These are phyloP conservation scores for Halophytophthora batemanensis DNA, from an alignment of 352 stramenopile genomes.

Conservation along the genomic window DNA sequence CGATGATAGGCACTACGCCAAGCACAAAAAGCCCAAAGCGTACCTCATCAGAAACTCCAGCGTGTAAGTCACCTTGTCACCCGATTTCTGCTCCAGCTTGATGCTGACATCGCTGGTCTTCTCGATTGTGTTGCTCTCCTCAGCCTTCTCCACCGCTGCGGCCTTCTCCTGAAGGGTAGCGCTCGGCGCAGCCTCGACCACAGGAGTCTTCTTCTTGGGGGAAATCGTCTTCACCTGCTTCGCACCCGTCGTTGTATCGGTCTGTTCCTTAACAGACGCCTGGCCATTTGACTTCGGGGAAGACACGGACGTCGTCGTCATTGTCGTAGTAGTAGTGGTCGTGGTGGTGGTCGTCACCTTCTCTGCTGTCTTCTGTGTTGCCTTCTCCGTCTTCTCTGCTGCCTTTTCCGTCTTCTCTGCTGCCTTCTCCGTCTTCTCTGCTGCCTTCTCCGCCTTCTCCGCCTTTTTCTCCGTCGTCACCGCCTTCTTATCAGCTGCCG, in stretches of 20 bases:
- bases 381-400: background rate
- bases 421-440: slow-evolving; percentile 16
- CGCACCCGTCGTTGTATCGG: slow-evolving; percentile 3
- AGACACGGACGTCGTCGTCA: slow-evolving; percentile 6
- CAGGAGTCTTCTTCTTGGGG: slow-evolving; percentile 17
- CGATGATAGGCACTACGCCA: background rate
- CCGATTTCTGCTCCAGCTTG: slow-evolving; percentile 27
- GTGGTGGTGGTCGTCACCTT: slow-evolving; percentile 19
- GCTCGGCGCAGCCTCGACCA: slow-evolving; percentile 8
- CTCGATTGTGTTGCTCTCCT: slow-evolving; percentile 9
- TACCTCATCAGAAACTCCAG: slow-evolving; percentile 57
- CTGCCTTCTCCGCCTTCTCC: slow-evolving; percentile 19
- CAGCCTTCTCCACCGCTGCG: slow-evolving; percentile 5
- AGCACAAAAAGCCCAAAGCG: slow-evolving; percentile 4
- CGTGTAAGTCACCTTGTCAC: slow-evolving; percentile 56
- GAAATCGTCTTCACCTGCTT: slow-evolving; percentile 18
- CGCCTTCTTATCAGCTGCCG: slow-evolving; percentile 13
- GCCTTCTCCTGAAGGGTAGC: slow-evolving; percentile 17
- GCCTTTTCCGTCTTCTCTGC: slow-evolving; percentile 12
- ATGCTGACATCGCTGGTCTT: slow-evolving; percentile 36
- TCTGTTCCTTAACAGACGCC: slow-evolving; percentile 10
- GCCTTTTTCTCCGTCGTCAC: background rate
- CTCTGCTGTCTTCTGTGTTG: slow-evolving; percentile 20
- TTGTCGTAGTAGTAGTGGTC: slow-evolving; percentile 17
- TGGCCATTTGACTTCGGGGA: slow-evolving; percentile 13